phyloP scores from a whole-genome alignment of 1,139 yeast species.

The Suhomyces chickasaworum region DNA sequence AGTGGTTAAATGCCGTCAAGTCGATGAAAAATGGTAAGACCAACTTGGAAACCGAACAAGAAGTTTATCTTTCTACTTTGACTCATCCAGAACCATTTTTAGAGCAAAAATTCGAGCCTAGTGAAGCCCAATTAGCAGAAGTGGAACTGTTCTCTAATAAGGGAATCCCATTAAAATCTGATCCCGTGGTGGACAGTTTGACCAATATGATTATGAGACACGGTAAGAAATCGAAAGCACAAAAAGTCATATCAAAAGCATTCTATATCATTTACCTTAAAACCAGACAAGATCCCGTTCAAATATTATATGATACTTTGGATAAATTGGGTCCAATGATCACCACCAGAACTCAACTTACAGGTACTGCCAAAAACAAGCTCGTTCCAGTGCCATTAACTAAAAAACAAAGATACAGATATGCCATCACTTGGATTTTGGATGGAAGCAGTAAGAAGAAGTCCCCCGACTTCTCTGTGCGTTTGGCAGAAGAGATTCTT shows the following conservation, averaged over 20 bases:
- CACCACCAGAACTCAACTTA: constrained; percentile 73
- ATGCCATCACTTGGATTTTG: constrained; percentile 87
- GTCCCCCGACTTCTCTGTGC: constrained; percentile 78
- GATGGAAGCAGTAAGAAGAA: constrained; percentile 82
- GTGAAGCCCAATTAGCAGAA: constrained; percentile 60
- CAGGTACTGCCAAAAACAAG: constrained; percentile 82
- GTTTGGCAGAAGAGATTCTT: constrained; percentile 87
- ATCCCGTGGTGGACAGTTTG: constrained; percentile 74
- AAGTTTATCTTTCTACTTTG: constrained; percentile 46
- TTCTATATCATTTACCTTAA: constrained; percentile 76
- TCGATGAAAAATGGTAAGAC: constrained; percentile 50
- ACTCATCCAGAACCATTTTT: constrained; percentile 39
- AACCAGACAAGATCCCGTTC: constrained; percentile 75
- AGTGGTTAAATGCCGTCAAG: constrained; percentile 64
- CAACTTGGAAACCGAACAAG: constrained; percentile 41
- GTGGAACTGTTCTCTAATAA: constrained; percentile 50
- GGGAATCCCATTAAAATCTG: constrained; percentile 63
- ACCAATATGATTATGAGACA: constrained; percentile 89
- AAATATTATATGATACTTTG: constrained; percentile 68
- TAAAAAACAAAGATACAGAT: constrained; percentile 79
- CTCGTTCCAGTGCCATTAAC: constrained; percentile 83
- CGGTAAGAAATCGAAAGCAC: constrained; percentile 86
- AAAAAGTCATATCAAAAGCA: constrained; percentile 72
- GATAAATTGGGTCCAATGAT: constrained; percentile 87
- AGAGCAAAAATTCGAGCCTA: constrained; percentile 52